These are phyloP conservation scores for Beauveria bassiana DNA, from an alignment of 2,329 filamentous ascomycete genomes.

Conservation along the genomic window DNA sequence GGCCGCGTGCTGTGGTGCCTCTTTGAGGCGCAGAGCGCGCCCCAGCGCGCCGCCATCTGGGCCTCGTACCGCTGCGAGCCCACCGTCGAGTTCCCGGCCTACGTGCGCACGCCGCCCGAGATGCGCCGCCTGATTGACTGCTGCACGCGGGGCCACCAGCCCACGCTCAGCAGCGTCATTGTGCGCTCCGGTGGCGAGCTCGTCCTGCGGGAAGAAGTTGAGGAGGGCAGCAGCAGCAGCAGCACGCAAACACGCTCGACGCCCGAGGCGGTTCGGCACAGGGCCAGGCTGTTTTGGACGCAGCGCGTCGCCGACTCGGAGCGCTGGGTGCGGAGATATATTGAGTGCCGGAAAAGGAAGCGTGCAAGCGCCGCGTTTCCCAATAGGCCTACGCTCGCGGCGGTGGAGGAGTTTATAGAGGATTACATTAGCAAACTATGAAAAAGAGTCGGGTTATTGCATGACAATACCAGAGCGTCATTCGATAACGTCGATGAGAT, in stretches of 20 bases:
- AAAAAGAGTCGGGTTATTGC: too few relatives aligned
- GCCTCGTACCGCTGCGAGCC: constrained; percentile 51
- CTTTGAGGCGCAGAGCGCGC: constrained; percentile 52
- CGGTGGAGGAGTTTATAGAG: background rate
- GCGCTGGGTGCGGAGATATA: constrained; percentile 35
- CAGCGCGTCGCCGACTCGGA: constrained; percentile 40
- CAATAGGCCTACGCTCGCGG: background rate
- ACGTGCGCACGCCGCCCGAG: constrained; percentile 35
- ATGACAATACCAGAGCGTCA: too few relatives aligned
- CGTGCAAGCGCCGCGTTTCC: background rate
- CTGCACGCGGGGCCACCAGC: constrained; percentile 42
- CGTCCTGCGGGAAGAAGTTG: constrained; percentile 29
- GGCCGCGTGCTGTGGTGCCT: constrained; percentile 55
- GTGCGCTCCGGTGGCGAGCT: constrained; percentile 38
- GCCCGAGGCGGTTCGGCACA: constrained; percentile 27
- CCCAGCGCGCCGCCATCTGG: constrained; percentile 50
- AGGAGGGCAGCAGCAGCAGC: constrained; percentile 18
- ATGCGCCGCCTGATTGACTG: constrained; percentile 41
- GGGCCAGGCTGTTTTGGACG: constrained; percentile 41
- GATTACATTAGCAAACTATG: background rate
- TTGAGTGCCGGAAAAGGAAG: constrained; percentile 14
- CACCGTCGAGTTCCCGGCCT: constrained; percentile 47
- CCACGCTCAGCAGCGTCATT: constrained; percentile 36
- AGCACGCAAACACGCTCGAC: constrained; percentile 19
- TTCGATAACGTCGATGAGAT: too few relatives aligned